These are phyloP conservation scores for Deakozyma indianensis DNA, from an alignment of 805 yeast species.

Conservation along the genomic window DNA sequence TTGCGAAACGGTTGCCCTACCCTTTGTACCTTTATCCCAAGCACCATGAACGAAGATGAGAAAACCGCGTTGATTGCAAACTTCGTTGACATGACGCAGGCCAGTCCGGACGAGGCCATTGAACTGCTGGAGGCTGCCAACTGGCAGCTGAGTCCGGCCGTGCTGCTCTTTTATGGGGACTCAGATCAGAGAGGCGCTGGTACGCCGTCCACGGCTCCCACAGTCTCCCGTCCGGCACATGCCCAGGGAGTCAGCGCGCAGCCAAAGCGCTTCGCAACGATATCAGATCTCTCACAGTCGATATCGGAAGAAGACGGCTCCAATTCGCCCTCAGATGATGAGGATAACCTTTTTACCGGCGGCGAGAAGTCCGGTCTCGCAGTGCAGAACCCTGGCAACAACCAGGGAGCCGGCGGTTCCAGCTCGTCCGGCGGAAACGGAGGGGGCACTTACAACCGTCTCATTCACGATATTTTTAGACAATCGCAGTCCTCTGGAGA, in stretches of 20 bases:
- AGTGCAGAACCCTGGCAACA: constrained; percentile 50
- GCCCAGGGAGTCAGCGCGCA: constrained; percentile 2
- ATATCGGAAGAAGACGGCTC: constrained; percentile 19
- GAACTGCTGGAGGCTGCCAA: constrained; percentile 22
- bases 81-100: constrained; percentile 25
- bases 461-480: constrained; percentile 22
- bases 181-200: constrained; percentile 5
- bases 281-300: constrained; percentile 17
- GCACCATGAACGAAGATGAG: constrained; percentile 8
- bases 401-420: constrained; percentile 6
- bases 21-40: no score
- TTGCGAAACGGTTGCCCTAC: no score
- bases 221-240: constrained; percentile 2
- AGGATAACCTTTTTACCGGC: constrained; percentile 35
- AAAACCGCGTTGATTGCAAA: constrained; percentile 12
- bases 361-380: constrained; percentile 64
- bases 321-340: constrained; percentile 12
- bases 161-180: constrained; percentile 5
- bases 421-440: constrained; percentile 5
- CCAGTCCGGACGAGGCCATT: constrained; percentile 26
- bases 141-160: constrained; percentile 18
- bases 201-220: constrained; percentile 2
- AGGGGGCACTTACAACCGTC: constrained; percentile 5
- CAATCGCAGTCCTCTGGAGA: constrained; percentile 19
- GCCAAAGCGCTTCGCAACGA: constrained; percentile 16